Evolutionary conservation across 164 flowering plant species (phyloP).

Genomic region (Platanus orientalis): DNA sequence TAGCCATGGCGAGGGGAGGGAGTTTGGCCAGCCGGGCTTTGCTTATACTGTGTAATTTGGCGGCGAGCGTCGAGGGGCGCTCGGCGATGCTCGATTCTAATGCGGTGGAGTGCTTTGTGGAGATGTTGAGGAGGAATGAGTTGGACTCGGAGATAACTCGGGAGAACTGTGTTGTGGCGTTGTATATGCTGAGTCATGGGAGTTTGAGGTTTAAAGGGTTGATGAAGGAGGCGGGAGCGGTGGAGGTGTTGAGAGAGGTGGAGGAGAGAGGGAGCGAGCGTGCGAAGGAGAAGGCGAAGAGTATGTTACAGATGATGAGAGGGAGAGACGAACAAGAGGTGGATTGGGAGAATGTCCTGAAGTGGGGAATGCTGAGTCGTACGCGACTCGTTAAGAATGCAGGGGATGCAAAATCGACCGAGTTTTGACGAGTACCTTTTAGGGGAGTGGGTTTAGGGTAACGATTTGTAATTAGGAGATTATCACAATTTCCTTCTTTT

Average conservation of each 20-base stretch:
- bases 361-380: slow-evolving; percentile 34
- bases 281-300: slow-evolving; percentile 63
- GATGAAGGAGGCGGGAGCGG: slow-evolving; percentile 75
- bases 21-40: slow-evolving; percentile 43
- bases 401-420: slow-evolving; percentile 41
- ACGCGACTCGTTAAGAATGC: slow-evolving; percentile 23
- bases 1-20: slow-evolving; percentile 37
- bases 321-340: slow-evolving; percentile 22
- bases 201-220: slow-evolving; percentile 71
- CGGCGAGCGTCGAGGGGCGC: slow-evolving; percentile 62
- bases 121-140: slow-evolving; percentile 36
- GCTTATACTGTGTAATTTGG: slow-evolving; percentile 69
- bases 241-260: slow-evolving; percentile 62
- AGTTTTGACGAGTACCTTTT: too few species aligned
- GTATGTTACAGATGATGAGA: slow-evolving; percentile 54
- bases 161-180: slow-evolving; percentile 74
- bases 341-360: slow-evolving; percentile 41
- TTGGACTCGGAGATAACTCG: slow-evolving; percentile 38
- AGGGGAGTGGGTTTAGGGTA: too few species aligned
- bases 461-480: neutral
- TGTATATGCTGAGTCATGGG: slow-evolving; percentile 69
- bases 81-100: slow-evolving; percentile 79
- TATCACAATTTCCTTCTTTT: neutral
- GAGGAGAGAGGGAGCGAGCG: slow-evolving; percentile 64
- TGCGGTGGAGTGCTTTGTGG: slow-evolving; percentile 63